Percentiles rank a stretch among this genome's conserved stretches.
These are phyloP conservation scores for Sclerotinia borealis DNA, from an alignment of 2,329 filamentous ascomycete genomes.

Conservation along the genomic window DNA sequence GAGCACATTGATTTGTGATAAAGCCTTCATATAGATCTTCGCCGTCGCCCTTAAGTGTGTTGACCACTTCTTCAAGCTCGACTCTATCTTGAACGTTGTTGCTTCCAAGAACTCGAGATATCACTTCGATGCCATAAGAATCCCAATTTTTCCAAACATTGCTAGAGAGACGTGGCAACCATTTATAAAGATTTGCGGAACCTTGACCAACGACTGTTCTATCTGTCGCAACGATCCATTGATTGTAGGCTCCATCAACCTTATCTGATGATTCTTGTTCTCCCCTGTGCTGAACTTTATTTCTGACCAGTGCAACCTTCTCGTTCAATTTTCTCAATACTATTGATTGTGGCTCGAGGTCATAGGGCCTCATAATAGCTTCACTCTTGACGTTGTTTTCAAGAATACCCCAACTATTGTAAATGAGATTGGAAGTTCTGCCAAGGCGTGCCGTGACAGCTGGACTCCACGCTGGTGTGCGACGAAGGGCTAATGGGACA, in stretches of 20 bases:
- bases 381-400: background rate
- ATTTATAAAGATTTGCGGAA: conserved; percentile 19
- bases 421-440: conserved; percentile 12
- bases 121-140: conserved; percentile 24
- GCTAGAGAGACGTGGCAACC: conserved; percentile 16
- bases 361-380: conserved; percentile 7
- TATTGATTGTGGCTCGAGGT: conserved; percentile 18
- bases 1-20: conserved; percentile 26
- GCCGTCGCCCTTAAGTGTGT: conserved; percentile 8
- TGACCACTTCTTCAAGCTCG: conserved; percentile 16
- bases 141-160: conserved; percentile 19
- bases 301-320: conserved; percentile 1
- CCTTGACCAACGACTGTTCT: conserved; percentile 22
- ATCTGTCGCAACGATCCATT: conserved; percentile 22
- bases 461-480: conserved; percentile 10
- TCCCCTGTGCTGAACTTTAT: background rate
- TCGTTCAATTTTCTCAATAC: conserved; percentile 11
- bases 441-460: background rate
- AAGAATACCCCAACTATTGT: conserved; percentile 24
- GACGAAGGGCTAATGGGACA: conserved; percentile 12
- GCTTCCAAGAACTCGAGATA: conserved; percentile 20
- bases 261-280: conserved; percentile 4
- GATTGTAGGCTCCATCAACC: conserved; percentile 12
- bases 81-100: background rate
- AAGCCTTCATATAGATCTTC: conserved; percentile 17